phyloP scores from a whole-genome alignment of 495 filamentous ascomycete species.

The Hypoxylon intermedium region DNA sequence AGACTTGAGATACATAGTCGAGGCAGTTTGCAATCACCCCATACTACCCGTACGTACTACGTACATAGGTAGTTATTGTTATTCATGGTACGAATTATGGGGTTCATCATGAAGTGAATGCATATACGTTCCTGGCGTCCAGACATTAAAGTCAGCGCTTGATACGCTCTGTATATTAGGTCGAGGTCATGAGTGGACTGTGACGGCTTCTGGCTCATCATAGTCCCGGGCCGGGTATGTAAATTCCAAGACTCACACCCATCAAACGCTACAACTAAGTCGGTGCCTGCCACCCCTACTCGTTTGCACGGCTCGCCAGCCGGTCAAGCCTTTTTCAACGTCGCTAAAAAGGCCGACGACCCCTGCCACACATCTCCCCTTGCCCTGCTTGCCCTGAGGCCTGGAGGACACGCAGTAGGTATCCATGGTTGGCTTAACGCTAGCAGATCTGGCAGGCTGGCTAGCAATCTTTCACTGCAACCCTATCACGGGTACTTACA shows the following conservation, averaged over 20 bases:
- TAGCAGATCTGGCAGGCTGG: conserved; percentile 33
- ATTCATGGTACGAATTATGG: conserved; percentile 38
- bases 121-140: conserved; percentile 35
- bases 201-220: conserved; percentile 30
- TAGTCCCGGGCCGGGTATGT: conserved; percentile 37
- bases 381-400: no score
- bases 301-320: conserved; percentile 34
- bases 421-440: conserved; percentile 23
- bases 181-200: conserved; percentile 41
- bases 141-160: conserved; percentile 39
- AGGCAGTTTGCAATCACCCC: conserved; percentile 21
- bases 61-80: no score
- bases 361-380: conserved; percentile 32
- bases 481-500: conserved; percentile 35
- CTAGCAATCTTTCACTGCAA: conserved; percentile 32
- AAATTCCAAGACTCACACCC: conserved; percentile 35
- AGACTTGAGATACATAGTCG: conserved; percentile 17
- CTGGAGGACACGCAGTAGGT: no score
- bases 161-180: conserved; percentile 45
- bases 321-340: conserved; percentile 31
- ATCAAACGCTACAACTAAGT: conserved; percentile 17
- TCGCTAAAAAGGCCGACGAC: conserved; percentile 37
- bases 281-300: conserved; percentile 21
- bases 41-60: conserved; percentile 15
- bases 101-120: conserved; percentile 33